Percentiles rank a stretch among this genome's conserved stretches.
These are phyloP conservation scores for Alliaria petiolata DNA, from an alignment of 345 rosid species.

Conservation along the genomic window DNA sequence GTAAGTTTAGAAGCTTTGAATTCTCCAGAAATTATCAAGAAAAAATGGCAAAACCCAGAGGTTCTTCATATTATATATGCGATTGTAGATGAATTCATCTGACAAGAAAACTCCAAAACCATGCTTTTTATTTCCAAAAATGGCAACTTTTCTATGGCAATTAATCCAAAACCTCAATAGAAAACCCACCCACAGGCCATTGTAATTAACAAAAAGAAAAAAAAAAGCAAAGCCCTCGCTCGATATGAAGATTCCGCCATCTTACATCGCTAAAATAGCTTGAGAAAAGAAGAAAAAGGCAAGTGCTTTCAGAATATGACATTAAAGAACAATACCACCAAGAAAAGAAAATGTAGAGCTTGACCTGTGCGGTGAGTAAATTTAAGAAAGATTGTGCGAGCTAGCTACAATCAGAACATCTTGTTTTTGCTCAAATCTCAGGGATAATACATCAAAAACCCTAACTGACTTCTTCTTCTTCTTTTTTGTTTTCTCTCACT, in stretches of 20 bases:
- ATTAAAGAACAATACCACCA: slow-evolving; percentile 6
- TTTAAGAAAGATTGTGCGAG: background rate
- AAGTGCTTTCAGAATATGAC: background rate
- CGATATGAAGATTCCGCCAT: slow-evolving; percentile 11
- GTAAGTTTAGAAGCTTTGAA: background rate
- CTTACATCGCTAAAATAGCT: slow-evolving; percentile 5
- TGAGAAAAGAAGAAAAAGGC: background rate
- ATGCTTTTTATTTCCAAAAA: slow-evolving; percentile 8
- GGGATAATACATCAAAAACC: slow-evolving; percentile 24
- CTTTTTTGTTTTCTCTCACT: background rate
- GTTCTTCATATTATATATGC: background rate
- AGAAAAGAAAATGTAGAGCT: background rate
- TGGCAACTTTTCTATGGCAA: background rate
- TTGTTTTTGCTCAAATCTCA: slow-evolving; percentile 22
- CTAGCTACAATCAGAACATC: background rate
- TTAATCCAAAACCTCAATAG: slow-evolving; percentile 17
- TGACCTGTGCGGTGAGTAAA: background rate
- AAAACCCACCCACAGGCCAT: slow-evolving; percentile 6
- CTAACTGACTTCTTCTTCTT: background rate
- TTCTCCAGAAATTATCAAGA: background rate
- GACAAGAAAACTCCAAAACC: slow-evolving; percentile 21
- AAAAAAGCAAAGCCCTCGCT: background rate
- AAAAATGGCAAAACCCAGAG: background rate
- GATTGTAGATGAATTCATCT: slow-evolving; percentile 2
- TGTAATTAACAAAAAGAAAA: too few species aligned